Percentiles rank a stretch among this genome's conserved stretches.
These are phyloP conservation scores for Eutrema japonicum DNA, from an alignment of 345 rosid genomes.

Conservation along the genomic window DNA sequence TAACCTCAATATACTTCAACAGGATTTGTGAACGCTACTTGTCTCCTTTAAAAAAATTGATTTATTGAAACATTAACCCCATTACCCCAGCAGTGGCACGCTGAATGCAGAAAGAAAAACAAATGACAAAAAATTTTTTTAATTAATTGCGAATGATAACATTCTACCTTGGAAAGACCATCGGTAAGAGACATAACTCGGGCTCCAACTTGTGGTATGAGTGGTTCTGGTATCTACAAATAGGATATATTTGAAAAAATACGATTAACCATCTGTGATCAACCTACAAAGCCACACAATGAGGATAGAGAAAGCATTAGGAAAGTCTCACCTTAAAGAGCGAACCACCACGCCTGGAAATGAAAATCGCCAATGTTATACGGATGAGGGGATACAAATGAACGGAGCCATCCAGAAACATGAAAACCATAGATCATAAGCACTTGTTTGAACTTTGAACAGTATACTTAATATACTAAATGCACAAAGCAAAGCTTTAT, in stretches of 20 bases:
- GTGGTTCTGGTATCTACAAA: conserved; percentile 81
- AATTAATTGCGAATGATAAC: conserved; percentile 3
- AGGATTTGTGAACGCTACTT: not conserved
- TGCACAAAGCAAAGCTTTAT: conserved; percentile 29
- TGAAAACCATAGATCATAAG: conserved; percentile 6
- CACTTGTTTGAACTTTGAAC: conserved; percentile 17
- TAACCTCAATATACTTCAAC: not conserved
- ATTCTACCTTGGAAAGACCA: conserved; percentile 81
- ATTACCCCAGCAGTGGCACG: not conserved
- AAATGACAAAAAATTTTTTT: conserved; percentile 17
- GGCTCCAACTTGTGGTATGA: conserved; percentile 88
- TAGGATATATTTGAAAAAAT: conserved; percentile 21
- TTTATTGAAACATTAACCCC: not conserved
- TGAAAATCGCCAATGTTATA: conserved; percentile 37
- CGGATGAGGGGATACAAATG: not conserved
- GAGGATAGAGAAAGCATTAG: conserved; percentile 33
- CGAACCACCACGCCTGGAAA: conserved; percentile 70
- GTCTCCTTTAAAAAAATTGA: not conserved
- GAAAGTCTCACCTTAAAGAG: conserved; percentile 71
- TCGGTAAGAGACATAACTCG: conserved; percentile 92
- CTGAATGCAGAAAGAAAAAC: not conserved
- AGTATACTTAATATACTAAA: conserved; percentile 12
- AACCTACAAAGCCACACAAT: conserved; percentile 37
- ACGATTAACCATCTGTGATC: conserved; percentile 14
- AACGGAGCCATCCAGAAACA: not conserved